A percentile compares a stretch with the other conserved stretches of the same genome.
These are phyloP conservation scores for Xylaria palmicola DNA, from an alignment of 495 filamentous ascomycete genomes.

Conservation along the genomic window DNA sequence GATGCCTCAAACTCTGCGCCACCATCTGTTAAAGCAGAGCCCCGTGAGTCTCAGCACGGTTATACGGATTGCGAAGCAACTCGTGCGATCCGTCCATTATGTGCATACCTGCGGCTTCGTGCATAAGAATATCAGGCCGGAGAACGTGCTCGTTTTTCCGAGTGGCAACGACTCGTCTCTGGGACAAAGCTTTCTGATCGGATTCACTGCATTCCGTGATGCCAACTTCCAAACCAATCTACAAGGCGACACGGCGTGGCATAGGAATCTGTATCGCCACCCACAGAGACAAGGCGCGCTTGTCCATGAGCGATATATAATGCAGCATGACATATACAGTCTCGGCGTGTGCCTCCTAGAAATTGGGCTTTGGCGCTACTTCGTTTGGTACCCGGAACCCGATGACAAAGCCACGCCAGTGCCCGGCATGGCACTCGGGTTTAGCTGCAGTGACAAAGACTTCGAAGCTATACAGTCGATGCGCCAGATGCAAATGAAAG, in stretches of 20 bases:
- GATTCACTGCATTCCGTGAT: slow-evolving; percentile 50
- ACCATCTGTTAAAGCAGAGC: not conserved
- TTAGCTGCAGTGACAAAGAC: slow-evolving; percentile 2
- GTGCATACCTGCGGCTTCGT: slow-evolving; percentile 54
- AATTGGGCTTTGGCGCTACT: slow-evolving; percentile 57
- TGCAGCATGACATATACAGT: slow-evolving; percentile 64
- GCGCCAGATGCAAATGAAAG: slow-evolving; percentile 32
- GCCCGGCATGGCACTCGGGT: not conserved
- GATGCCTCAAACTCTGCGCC: not conserved
- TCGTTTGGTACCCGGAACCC: slow-evolving; percentile 33
- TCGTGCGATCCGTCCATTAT: slow-evolving; percentile 48
- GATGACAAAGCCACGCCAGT: not conserved
- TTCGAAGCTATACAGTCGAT: not conserved
- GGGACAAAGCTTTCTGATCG: slow-evolving; percentile 41
- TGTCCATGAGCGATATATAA: slow-evolving; percentile 44
- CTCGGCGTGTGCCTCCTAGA: slow-evolving; percentile 45
- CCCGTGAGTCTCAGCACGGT: slow-evolving; percentile 8
- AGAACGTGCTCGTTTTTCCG: slow-evolving; percentile 48
- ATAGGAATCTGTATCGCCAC: slow-evolving; percentile 57
- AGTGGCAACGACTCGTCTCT: not conserved
- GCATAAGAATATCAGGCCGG: slow-evolving; percentile 59
- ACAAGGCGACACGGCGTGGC: slow-evolving; percentile 43
- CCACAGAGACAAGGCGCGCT: slow-evolving; percentile 49
- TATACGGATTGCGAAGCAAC: slow-evolving; percentile 42
- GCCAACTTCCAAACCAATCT: slow-evolving; percentile 39